Conservation (phyloP, 108 stramenopile genomes). For the Cafeteria roenbergensis region DNA sequence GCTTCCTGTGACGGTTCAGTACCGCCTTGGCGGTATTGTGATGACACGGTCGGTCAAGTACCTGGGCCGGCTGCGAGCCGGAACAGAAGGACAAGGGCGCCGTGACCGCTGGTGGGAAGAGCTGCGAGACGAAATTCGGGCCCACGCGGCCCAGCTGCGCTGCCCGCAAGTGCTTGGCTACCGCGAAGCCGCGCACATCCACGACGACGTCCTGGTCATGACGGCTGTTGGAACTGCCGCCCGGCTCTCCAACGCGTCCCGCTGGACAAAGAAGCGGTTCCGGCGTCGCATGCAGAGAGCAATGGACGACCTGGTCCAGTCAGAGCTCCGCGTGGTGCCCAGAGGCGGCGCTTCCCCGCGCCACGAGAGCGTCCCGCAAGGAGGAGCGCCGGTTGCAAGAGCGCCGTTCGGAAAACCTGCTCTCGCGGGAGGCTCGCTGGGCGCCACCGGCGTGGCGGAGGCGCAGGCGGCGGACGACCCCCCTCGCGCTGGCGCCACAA, state of each 20-base stretch:
- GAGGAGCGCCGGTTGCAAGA: background rate
- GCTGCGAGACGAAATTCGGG: constrained; percentile 77
- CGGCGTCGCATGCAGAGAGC: constrained; percentile 8
- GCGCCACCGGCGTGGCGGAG: no score
- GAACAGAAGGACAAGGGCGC: constrained; percentile 77
- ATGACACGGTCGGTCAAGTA: constrained; percentile 81
- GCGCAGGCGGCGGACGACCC: no score
- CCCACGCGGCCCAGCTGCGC: constrained; percentile 74
- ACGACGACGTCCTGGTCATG: constrained; percentile 83
- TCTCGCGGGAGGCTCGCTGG: no score
- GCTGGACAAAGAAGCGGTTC: no score
- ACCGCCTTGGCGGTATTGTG: constrained; percentile 79
- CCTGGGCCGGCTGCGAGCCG: constrained; percentile 68
- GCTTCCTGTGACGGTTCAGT: constrained; percentile 39
- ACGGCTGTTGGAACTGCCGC: constrained; percentile 86
- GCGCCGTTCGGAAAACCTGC: no score
- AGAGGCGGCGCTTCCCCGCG: background rate
- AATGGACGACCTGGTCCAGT: background rate
- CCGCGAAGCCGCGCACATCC: constrained; percentile 71
- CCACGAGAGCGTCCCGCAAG: background rate
- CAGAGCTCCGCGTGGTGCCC: background rate
- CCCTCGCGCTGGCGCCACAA: no score
- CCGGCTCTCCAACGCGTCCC: constrained; percentile 60
- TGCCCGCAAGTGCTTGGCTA: constrained; percentile 87
- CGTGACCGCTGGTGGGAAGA: constrained; percentile 90